Conservation (phyloP, 2,329 filamentous ascomycete species). For the Beauveria bassiana region DNA sequence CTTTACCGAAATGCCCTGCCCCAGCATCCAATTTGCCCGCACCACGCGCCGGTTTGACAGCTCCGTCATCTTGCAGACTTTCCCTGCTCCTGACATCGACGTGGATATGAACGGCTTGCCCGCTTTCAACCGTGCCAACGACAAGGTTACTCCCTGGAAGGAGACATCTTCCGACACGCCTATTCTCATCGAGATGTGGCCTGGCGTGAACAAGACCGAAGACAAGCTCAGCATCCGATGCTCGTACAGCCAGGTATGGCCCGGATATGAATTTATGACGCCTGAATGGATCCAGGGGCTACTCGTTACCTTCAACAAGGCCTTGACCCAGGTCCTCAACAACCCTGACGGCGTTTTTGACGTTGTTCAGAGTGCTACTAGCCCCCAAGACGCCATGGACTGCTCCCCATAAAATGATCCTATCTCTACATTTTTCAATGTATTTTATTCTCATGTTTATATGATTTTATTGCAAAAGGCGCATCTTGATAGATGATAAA, state of each 20-base stretch:
- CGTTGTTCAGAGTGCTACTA: background rate
- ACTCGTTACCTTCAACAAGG: conserved; percentile 9
- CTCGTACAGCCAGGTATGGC: conserved; percentile 10
- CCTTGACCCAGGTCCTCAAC: conserved; percentile 1
- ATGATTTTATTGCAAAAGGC: background rate
- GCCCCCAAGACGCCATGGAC: background rate
- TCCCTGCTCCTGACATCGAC: background rate
- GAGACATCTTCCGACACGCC: conserved; percentile 8
- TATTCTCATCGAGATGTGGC: conserved; percentile 10
- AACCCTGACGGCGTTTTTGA: conserved; percentile 9
- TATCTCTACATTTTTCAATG: background rate
- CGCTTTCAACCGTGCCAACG: conserved; percentile 7
- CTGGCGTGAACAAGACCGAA: background rate
- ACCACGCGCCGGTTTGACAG: conserved; percentile 10
- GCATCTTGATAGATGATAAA: background rate
- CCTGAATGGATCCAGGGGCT: conserved; percentile 10
- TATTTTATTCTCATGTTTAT: background rate
- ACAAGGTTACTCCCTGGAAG: conserved; percentile 10
- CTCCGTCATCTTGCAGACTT: conserved; percentile 10
- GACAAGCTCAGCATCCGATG: conserved; percentile 9
- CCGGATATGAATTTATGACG: conserved; percentile 11
- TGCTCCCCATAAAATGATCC: background rate
- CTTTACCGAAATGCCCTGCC: conserved; percentile 13
- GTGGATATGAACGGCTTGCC: conserved; percentile 8
- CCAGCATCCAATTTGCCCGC: conserved; percentile 10